phyloP scores from a whole-genome alignment of 805 yeast species.

The Metschnikowia cubensis region DNA sequence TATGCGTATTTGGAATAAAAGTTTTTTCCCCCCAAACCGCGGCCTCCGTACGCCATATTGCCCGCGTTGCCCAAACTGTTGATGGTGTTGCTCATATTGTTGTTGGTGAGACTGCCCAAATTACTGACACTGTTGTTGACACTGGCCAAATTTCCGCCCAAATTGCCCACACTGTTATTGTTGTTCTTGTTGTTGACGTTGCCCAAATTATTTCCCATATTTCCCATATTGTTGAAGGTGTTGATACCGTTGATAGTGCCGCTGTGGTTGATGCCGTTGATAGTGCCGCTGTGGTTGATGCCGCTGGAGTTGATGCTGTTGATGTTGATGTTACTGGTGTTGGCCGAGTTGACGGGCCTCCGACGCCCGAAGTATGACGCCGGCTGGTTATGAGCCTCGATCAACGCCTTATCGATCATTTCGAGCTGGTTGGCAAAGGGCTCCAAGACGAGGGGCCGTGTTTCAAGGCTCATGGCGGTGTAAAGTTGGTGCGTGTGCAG shows the following conservation, averaged over 20 bases:
- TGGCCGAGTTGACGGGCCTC: conserved; percentile 4
- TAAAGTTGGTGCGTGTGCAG: background rate
- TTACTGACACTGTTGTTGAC: background rate
- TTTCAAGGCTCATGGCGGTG: background rate
- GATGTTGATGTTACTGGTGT: background rate
- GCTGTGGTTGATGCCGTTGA: background rate
- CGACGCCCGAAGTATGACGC: conserved; percentile 18
- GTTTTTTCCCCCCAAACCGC: background rate
- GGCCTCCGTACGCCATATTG: background rate
- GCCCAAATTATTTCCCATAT: no score
- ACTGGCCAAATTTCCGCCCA: no score
- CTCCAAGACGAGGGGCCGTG: conserved; percentile 24
- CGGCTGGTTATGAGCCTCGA: conserved; percentile 35
- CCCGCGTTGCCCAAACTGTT: no score
- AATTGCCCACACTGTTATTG: background rate
- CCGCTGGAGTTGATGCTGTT: background rate
- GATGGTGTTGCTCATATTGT: background rate
- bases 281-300: background rate
- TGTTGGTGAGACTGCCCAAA: background rate
- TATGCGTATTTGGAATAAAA: background rate
- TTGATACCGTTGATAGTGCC: background rate
- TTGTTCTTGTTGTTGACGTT: background rate
- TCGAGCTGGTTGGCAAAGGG: conserved; percentile 35
- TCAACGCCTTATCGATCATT: conserved; percentile 26
- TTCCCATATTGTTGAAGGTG: background rate